A percentile compares a stretch with the other conserved stretches of the same genome.
phyloP scores from a whole-genome alignment of 2,329 filamentous ascomycete species.

The Claviceps lovelessii region DNA sequence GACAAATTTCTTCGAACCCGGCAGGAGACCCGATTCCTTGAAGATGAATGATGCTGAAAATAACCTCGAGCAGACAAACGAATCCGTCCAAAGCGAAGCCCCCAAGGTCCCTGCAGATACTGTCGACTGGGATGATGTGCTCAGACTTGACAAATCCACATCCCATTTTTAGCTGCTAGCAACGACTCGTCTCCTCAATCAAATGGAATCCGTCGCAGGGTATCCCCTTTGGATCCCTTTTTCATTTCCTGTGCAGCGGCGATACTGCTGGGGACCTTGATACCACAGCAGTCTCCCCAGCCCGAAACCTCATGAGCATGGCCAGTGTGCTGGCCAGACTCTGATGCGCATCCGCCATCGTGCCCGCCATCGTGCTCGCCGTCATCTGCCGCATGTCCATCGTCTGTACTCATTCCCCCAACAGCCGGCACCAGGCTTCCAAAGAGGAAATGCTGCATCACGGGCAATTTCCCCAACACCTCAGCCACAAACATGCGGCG shows the following conservation, averaged over 20 bases:
- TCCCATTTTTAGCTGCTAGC: not conserved
- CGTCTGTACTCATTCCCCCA: constrained; percentile 63
- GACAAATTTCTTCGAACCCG: too few species aligned
- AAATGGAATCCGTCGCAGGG: constrained; percentile 64
- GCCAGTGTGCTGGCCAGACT: constrained; percentile 43
- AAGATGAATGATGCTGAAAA: too few species aligned
- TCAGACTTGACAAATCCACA: not conserved
- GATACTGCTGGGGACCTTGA: constrained; percentile 88
- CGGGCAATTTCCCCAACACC: constrained; percentile 81
- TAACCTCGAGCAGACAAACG: too few species aligned
- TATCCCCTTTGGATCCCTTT: constrained; percentile 50
- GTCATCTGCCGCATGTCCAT: constrained; percentile 30
- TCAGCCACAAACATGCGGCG: constrained; percentile 91
- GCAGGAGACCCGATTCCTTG: too few species aligned
- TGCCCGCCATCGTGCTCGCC: constrained; percentile 40
- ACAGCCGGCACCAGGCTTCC: constrained; percentile 69
- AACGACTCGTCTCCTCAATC: constrained; percentile 35
- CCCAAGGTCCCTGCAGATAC: too few species aligned
- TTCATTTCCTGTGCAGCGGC: constrained; percentile 80
- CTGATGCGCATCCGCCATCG: constrained; percentile 24
- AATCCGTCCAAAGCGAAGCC: too few species aligned
- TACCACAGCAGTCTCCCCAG: constrained; percentile 96
- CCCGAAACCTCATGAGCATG: constrained; percentile 49
- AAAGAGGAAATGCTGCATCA: constrained; percentile 98
- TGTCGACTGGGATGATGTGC: too few species aligned